Base-by-base conservation (phyloP, 441 rosid genomes). In the Croton laevigatus region DNA sequence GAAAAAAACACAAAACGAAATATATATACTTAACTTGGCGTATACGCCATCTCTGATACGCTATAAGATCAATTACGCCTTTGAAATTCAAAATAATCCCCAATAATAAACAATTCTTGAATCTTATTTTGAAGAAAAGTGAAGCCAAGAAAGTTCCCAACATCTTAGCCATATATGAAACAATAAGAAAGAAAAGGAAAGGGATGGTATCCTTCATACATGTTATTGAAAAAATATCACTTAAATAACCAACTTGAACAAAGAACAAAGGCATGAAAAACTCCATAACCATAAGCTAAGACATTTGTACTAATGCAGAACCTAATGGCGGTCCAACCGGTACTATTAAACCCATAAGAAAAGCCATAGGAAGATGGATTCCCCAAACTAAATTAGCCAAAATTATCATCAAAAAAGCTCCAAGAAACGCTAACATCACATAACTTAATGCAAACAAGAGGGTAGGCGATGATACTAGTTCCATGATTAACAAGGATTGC, bases 291-390 rank as follows among this genome's bases (percentile, higher is more conserved):
- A 81, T 67, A 32, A 74, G 64, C 10, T 78, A 78, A 27, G 72
- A 71, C 68, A 65, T 81, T 67, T 81, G 82, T n/a, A 78, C 72
- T 22, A 81, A 14, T 34, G 76, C 64, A 10, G 84, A 65, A 13
- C 82, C 81, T 12, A 81, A n/a, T 2, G 80, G 80, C 2, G 76
- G 80, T 20, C 82, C 84, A 0, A 64, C 78, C 6, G 84, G 84
- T 27, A 81, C 60, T 12, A 71, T 73, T 48, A 79, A 58, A 1
- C 84, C 84, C 53, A 73, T 36, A 20, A 81, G 17, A 3, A 81
- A 65, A 27, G 71, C 71, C 11, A 63, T 72, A 1, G 66, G 2
- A 46, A 71, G 53, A 34, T 66, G 69, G 20, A 37, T 17, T 8
- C 44, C 22, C 48, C 71, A 76, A 1, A 71, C 9, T 0, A 44